Conservation (phyloP, 352 stramenopile species). For the Phytopythium mirpurense region DNA sequence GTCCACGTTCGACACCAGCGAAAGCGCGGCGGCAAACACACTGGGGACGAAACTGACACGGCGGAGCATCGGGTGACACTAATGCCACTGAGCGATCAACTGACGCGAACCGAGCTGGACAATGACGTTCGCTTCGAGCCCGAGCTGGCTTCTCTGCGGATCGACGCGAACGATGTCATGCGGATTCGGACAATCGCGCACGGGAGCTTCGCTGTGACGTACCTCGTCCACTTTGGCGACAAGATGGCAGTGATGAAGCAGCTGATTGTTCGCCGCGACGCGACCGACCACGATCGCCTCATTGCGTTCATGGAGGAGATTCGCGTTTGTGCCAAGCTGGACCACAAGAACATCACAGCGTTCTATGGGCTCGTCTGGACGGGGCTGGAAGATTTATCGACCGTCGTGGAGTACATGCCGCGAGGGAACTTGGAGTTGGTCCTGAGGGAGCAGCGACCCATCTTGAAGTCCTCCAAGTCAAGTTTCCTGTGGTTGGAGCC, state of each 20-base stretch:
- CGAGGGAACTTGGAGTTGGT: slow-evolving; percentile 23
- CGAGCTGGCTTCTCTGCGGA: slow-evolving; percentile 23
- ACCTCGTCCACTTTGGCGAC: slow-evolving; percentile 26
- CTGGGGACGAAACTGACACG: not conserved
- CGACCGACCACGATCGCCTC: slow-evolving; percentile 25
- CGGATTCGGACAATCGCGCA: slow-evolving; percentile 29
- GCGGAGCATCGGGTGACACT: not conserved
- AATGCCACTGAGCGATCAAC: not conserved
- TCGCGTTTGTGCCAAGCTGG: slow-evolving; percentile 43
- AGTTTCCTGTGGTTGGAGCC: slow-evolving; percentile 30
- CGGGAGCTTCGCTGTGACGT: slow-evolving; percentile 28
- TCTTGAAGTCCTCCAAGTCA: slow-evolving; percentile 15
- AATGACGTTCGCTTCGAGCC: slow-evolving; percentile 28
- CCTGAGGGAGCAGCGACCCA: slow-evolving; percentile 34
- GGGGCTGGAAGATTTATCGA: slow-evolving; percentile 42
- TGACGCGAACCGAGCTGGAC: slow-evolving; percentile 11
- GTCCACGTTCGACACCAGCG: slow-evolving; percentile 8
- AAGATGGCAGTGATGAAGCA: slow-evolving; percentile 39
- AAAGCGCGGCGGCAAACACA: not conserved
- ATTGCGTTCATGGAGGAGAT: slow-evolving; percentile 66
- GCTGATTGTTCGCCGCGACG: slow-evolving; percentile 4
- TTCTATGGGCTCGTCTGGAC: slow-evolving; percentile 63
- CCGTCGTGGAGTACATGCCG: slow-evolving; percentile 57
- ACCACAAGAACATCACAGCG: slow-evolving; percentile 46
- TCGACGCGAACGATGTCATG: slow-evolving; percentile 33